Base-by-base conservation (phyloP, 2,329 filamentous ascomycete genomes). In the Dactylellina leptospora region DNA sequence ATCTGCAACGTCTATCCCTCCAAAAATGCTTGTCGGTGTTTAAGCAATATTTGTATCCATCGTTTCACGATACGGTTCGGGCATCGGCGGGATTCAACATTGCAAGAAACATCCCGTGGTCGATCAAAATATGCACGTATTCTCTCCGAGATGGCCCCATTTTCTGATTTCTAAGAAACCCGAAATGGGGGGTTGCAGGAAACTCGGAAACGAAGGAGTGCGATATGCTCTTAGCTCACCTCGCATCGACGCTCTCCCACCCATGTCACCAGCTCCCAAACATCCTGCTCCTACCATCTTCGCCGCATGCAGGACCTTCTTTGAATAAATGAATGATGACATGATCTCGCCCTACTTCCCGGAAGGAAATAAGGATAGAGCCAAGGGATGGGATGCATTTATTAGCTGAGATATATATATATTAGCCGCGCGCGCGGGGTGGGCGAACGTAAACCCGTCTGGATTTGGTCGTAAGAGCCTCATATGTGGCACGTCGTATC, bases 381-480 rank as follows among this genome's bases (percentile, higher is more conserved):
- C 11, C 48, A 18, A 51, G 51, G 51, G 44, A 30, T 33, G 20
- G 51, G 38, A 18, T 48, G 51, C n/a, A 38, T 47, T 33, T 50
- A 51, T 63, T 45, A 50, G 33, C 18, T 51, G 25, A 45, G 51
- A 51, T 62, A n/a, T n/a, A n/a, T n/a, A n/a, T n/a, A n/a, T n/a
- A n/a, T 70, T 71, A 71, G 66, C 66, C 66, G 66, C 58, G 66
- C 64, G 56, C 66, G 50, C 66, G 30, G 56, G 64, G 56, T 58
- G 50, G 50, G 64, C 60, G 55, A 28, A 27, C 30, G 28, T 20
- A 30, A 16, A 16, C 27, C 16, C 25, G 18, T 23, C 13, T n/a
- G 4, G 8, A 33, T 33, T 33, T 50, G 25, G 13, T 55, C 51
- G 48, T 28, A 62, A 71, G 66, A 71, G 66, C 66, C 66, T 71